A percentile compares a stretch with the other conserved stretches of the same genome.
Conservation (phyloP, 139 green algal species). For the Chlorella sp. region DNA sequence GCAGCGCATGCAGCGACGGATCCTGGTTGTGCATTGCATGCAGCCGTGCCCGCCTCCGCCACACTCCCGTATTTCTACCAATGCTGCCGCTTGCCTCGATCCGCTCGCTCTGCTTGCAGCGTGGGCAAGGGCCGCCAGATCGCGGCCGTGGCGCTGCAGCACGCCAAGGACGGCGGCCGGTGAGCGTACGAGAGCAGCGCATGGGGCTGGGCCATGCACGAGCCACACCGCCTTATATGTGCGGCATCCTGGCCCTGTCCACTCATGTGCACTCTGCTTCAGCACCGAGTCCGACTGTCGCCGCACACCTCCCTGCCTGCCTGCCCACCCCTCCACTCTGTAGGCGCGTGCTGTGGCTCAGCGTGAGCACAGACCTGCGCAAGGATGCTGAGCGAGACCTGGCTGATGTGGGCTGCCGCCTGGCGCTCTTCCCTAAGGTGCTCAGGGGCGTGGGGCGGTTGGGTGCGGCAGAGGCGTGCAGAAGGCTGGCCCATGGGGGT, state of each 20-base stretch:
- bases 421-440: conserved; percentile 1
- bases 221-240: no score
- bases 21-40: no score
- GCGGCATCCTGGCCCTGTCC: no score
- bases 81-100: no score
- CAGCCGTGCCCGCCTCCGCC: no score
- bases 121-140: conserved; percentile 89
- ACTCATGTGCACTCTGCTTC: no score
- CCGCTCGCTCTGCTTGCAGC: no score
- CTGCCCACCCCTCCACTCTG: conserved; percentile 48
- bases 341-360: conserved; percentile 76
- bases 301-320: conserved; percentile 20
- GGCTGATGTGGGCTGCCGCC: conserved; percentile 52
- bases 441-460: neutral
- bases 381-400: conserved; percentile 85
- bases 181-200: no score
- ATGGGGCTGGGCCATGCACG: no score
- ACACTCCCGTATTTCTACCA: no score
- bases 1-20: no score
- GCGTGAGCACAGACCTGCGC: conserved; percentile 69
- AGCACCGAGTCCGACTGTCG: no score
- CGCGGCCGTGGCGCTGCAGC: conserved; percentile 42
- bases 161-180: conserved; percentile 2
- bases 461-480: neutral
- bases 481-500: neutral